A percentile compares a stretch with the other conserved stretches of the same genome.
Evolutionary conservation across 805 yeast genomes (phyloP).

Genomic region (Lachancea quebecensis): DNA sequence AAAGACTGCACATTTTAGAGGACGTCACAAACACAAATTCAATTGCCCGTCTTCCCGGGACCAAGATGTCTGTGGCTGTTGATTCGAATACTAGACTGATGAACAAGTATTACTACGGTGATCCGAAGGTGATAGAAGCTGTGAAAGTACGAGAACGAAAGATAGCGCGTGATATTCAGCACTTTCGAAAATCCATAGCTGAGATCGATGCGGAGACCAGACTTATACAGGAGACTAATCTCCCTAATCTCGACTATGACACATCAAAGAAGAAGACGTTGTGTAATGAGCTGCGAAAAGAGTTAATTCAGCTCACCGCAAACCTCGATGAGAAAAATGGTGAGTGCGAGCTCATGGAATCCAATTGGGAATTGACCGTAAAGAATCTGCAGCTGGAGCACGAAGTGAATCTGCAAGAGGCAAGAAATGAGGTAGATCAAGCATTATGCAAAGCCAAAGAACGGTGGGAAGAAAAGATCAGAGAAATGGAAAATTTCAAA

Average conservation of each 20-base stretch:
- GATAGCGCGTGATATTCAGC: constrained; percentile 25
- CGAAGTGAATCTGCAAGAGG: constrained; percentile 19
- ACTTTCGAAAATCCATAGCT: constrained; percentile 22
- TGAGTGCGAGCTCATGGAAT: constrained; percentile 13
- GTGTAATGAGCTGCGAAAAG: constrained; percentile 19
- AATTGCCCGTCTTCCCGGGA: not conserved
- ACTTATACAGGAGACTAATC: constrained; percentile 12
- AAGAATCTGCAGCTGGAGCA: constrained; percentile 19
- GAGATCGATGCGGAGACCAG: constrained; percentile 24
- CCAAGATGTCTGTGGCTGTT: not conserved
- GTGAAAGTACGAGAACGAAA: constrained; percentile 30
- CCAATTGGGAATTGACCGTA: constrained; percentile 17
- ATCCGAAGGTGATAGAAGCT: constrained; percentile 27
- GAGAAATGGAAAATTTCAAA: constrained; percentile 25
- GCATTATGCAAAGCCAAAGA: constrained; percentile 13
- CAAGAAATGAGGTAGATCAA: constrained; percentile 19
- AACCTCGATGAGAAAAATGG: constrained; percentile 16
- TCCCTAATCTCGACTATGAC: constrained; percentile 24
- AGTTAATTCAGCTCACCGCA: constrained; percentile 13
- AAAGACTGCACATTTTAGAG: constrained; percentile 4
- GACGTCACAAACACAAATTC: constrained; percentile 10
- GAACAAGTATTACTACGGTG: constrained; percentile 27
- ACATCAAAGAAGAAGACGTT: constrained; percentile 18
- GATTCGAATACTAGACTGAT: constrained; percentile 15
- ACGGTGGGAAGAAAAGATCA: constrained; percentile 18